Percentiles rank a stretch among this genome's conserved stretches.
These are phyloP conservation scores for Microcyclospora pomicola DNA, from an alignment of 2,329 filamentous ascomycete species.

Conservation along the genomic window DNA sequence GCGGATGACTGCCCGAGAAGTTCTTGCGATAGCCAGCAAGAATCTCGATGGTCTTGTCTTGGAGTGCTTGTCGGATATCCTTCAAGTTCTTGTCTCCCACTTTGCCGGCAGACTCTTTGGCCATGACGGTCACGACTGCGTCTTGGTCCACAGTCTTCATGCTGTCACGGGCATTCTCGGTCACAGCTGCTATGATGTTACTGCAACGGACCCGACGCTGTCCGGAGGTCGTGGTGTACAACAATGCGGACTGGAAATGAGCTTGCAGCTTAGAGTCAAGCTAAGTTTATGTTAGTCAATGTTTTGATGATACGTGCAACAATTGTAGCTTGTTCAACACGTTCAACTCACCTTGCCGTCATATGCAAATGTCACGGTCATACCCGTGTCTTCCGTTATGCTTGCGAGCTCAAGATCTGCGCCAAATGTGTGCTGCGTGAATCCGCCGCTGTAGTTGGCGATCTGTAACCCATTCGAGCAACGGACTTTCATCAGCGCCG, in stretches of 20 bases:
- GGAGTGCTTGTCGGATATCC: constrained; percentile 69
- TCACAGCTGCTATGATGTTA: constrained; percentile 87
- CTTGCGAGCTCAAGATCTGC: constrained; percentile 88
- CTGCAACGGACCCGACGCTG: constrained; percentile 83
- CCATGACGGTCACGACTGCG: constrained; percentile 73
- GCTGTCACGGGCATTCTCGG: constrained; percentile 64
- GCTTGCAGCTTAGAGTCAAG: constrained; percentile 93
- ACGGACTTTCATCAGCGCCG: constrained; percentile 94
- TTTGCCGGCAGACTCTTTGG: constrained; percentile 86
- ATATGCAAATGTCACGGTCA: constrained; percentile 83
- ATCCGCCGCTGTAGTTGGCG: constrained; percentile 88
- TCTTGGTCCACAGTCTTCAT: constrained; percentile 96
- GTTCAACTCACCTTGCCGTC: constrained; percentile 56
- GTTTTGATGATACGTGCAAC: constrained; percentile 1
- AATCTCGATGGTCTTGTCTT: constrained; percentile 42
- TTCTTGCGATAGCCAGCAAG: constrained; percentile 64
- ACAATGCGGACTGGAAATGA: constrained; percentile 87
- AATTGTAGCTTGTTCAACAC: background rate
- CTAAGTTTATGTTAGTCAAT: constrained; percentile 9
- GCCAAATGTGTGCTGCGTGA: constrained; percentile 87
- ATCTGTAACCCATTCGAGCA: constrained; percentile 95
- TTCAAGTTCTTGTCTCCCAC: constrained; percentile 61
- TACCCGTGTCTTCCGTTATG: constrained; percentile 84
- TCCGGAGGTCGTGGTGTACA: constrained; percentile 85
- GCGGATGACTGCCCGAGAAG: constrained; percentile 73